Conservation (phyloP, 2,329 filamentous ascomycete species). For the Trichophyton verrucosum region DNA sequence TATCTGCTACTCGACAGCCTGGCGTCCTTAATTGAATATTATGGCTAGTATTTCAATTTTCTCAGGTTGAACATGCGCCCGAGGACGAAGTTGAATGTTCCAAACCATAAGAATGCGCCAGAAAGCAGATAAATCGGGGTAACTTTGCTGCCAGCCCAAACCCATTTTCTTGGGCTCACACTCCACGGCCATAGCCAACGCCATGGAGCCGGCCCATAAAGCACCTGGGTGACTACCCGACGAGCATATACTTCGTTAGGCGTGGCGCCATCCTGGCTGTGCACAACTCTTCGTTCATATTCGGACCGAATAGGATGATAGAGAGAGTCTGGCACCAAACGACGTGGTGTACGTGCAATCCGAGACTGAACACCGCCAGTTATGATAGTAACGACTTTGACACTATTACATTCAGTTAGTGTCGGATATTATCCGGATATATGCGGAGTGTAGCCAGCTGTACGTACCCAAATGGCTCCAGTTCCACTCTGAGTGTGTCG, state of each 20-base stretch:
- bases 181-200: slow-evolving; percentile 40
- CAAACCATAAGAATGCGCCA: slow-evolving; percentile 36
- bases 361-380: slow-evolving; percentile 50
- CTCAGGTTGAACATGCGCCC: slow-evolving; percentile 41
- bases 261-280: slow-evolving; percentile 44
- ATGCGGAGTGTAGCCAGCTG: neutral
- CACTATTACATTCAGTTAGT: slow-evolving; percentile 20
- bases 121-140: slow-evolving; percentile 41
- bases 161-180: slow-evolving; percentile 26
- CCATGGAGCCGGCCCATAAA: slow-evolving; percentile 35
- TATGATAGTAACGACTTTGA: slow-evolving; percentile 42
- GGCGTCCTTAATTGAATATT: neutral
- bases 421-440: neutral
- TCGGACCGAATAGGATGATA: slow-evolving; percentile 42
- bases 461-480: slow-evolving; percentile 37
- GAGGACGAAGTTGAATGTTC: slow-evolving; percentile 28
- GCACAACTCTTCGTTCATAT: slow-evolving; percentile 40
- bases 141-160: slow-evolving; percentile 37
- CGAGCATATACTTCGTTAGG: slow-evolving; percentile 42
- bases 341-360: slow-evolving; percentile 42
- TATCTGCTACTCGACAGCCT: neutral
- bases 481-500: slow-evolving; percentile 46
- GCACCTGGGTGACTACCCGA: slow-evolving; percentile 42
- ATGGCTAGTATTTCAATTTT: slow-evolving; percentile 28
- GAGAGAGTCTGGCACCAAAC: slow-evolving; percentile 36